Evolutionary conservation across 352 stramenopile species (phyloP), one percentile per base, ranked within the genome.

Genomic region (Globisporangium lucens): DNA sequence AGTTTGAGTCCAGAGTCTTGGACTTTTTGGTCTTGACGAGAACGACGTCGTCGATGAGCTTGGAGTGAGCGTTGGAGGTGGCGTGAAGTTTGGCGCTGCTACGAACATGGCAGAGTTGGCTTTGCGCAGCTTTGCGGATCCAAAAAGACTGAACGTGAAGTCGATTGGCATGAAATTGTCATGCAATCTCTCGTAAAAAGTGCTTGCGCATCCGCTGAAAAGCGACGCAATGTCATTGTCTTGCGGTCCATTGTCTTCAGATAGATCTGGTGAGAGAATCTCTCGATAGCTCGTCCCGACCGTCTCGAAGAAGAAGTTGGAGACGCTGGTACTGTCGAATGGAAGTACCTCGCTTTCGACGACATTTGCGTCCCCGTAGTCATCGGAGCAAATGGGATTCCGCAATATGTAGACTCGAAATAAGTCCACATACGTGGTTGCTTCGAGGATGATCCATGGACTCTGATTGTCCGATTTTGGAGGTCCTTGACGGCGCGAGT

Each of bases 251-350:
- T 47, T 76, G 52, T 69, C 68, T 15, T 69, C 73, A 46, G 49
- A 35, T 0, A 75, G 67, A 5, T 61, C 24, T 8, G 53, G 56
- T 24, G 22, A 15, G 12, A 76, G 15, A 64, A 73, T 72, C 66
- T 73, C 61, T 9, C 82, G 75, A 68, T 90, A 92, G 62, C 84
- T 92, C 3, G 75, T 90, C 4, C 84, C 80, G 15, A 80, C 68
- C 1, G 73, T 78, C 69, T 92, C 82, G 24, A 89, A 63, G n/a
- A 88, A 89, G 43, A 90, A 92, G 33, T 80, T 80, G 0, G 73
- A 77, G 5, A 53, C n/a, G 27, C 75, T 75, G 47, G 75, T 68
- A 9, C 58, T 69, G 36, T 68, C 49, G 57, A 87, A 87, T 0
- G 78, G 78, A 33, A 75, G 47, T 33, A 33, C 20, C 17, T 59